Evolutionary conservation across 805 yeast genomes (phyloP), one percentile per base, ranked within the genome.

Genomic region (Brettanomyces anomalus): DNA sequence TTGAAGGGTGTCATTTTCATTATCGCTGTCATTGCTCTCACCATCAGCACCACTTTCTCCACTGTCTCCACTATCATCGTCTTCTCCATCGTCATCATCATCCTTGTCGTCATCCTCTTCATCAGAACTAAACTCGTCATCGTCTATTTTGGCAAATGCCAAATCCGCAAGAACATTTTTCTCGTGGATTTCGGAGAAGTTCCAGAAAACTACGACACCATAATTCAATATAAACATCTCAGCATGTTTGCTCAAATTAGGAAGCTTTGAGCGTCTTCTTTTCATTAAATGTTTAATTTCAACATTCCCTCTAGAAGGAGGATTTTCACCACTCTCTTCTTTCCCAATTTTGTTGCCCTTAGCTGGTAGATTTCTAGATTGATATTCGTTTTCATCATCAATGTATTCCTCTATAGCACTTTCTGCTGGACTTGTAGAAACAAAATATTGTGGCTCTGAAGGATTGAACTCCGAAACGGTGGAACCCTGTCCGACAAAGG

Each of bases 171-270:
- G 70, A 16, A 93, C 78, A 54, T 90, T 93, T 65, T 88, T 88
- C 55, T 93, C 98, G 57, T 93, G 96, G 6, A 76, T 70, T 57
- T 88, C 96, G 3, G 90, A 79, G 53, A 93, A 88, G 56, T 93
- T 93, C 98, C 98, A 93, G 56, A 93, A 89, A 17, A 93, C 97
- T n/a, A 93, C 87, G 13, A 90, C 95, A 17, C 98, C 98, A 58
- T 93, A 93, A 42, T 78, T 80, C 58, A 90, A 79, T 13, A 93
- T 75, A 55, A 93, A 93, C 70, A 93, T 73, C 55, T 90, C 97
- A 0, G 96, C 90, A 57, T 81, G 85, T 49, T 76, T 76, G 3
- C 74, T 63, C 40, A 73, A 66, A 45, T 77, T 79, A 0, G 71
- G 64, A n/a, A 56, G 40, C 8, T 47, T 46, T 5, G 58, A 48